Evolutionary conservation across 495 filamentous ascomycete genomes (phyloP), one percentile per base, ranked within the genome.

Genomic region (Haplographium delicatum): DNA sequence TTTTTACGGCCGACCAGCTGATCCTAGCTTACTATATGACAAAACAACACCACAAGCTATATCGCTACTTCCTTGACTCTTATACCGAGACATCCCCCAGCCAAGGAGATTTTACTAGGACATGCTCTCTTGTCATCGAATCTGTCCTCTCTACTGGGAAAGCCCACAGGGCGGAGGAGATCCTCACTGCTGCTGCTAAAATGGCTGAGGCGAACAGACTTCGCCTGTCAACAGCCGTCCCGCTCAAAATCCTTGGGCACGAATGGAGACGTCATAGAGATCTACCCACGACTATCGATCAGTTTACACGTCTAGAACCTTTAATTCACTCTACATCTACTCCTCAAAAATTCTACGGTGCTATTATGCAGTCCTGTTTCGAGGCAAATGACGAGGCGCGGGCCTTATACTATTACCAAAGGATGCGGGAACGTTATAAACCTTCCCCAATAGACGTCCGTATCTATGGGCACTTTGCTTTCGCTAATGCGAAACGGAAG

Each of bases 401-500:
- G 4, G 60, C 57, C 11, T 3, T 13, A 20, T 10, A 2, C 8
- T 60, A 58, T 19, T 55, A 55, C 31, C 40, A 47, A 2, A n/a
- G 33, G 10, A 30, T 51, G 27, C 38, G 37, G 20, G n/a, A 28
- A 44, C 11, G 6, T 2, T 41, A 47, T 26, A n/a, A 13, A 19
- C 1, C 31, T 2, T 6, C 11, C 9, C 28, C 53, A 11, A 34
- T n/a, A 9, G 53, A 60, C 34, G 8, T 58, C 16, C 45, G 39
- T 1, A 42, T 47, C 11, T 58, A 50, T 25, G 71, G 69, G 0
- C 54, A 66, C 30, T 60, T 75, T 33, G 72, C 68, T 9, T 55
- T 64, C 11, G 54, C 59, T 9, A 52, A 65, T 28, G 75, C 75
- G 3, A 63, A 60, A 49, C 50, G 55, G 13, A 68, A 66, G n/a